Evolutionary conservation across 1,284 basidiomycete species (phyloP), one percentile per base, ranked within the genome.

Genomic region (Blastosporella zonata): DNA sequence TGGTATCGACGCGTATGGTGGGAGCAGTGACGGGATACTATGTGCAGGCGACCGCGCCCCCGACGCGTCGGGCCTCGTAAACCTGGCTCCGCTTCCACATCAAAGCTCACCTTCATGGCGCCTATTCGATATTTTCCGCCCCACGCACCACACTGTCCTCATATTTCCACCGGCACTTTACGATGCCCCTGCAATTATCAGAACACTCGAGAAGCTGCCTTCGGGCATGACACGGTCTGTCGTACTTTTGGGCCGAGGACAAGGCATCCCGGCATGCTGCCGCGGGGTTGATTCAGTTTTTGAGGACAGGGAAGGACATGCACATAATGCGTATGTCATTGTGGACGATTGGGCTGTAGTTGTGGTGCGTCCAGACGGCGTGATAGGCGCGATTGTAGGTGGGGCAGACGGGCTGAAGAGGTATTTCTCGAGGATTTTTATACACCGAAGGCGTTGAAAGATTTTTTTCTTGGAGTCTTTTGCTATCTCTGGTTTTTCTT

Each of bases 41-140:
- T 63, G 67, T n/a, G 74, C 73, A 0, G 76, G 75, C 0, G 74
- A 78, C 51, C 59, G 74, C 25, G 73, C 75, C 10, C 75, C 74
- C 0, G 69, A 75, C 33, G 69, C 74, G 1, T 63, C 72, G 6
- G 65, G 57, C 4, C 62, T 75, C 36, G 58, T 22, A 48, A 45
- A 47, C 57, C 33, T 55, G 56, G 33, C 56, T 46, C 20, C 42
- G 47, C 46, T 43, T 52, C 37, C 43, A 50, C 37, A 48, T 54
- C 49, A 50, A 17, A 52, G 41, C 31, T 49, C 46, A 36, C 49
- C 59, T 44, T 46, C 49, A 10, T 56, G 45, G 53, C 56, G 55
- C 18, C 54, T 70, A 8, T 69, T 71, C 55, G 60, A 65, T 23
- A 57, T 69, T n/a, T 66, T 68, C 54, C 59, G 57, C 31, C 55